Conservation (phyloP, 1,284 basidiomycete species). For the Termitomyces sp. region DNA sequence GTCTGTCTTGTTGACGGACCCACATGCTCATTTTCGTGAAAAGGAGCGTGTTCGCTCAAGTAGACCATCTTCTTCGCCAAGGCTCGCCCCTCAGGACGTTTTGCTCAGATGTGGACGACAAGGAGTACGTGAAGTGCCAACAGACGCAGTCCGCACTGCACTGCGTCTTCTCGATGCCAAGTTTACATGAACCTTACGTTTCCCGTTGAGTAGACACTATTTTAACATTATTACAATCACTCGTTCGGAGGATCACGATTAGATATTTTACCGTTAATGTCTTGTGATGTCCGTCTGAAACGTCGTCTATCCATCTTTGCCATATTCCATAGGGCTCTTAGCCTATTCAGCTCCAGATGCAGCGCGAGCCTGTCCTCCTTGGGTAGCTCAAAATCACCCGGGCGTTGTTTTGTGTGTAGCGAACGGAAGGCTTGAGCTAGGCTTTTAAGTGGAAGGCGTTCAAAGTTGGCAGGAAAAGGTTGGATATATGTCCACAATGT, state of each 20-base stretch:
- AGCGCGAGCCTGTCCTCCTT: constrained; percentile 26
- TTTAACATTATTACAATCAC: constrained; percentile 1
- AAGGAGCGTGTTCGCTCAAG: constrained; percentile 32
- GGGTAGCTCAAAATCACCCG: constrained; percentile 18
- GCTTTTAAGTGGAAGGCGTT: constrained; percentile 35
- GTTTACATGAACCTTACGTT: constrained; percentile 31
- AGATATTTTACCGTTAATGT: background rate
- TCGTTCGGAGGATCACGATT: background rate
- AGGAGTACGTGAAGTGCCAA: constrained; percentile 65
- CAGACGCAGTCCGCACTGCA: constrained; percentile 75
- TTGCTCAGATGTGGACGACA: constrained; percentile 56
- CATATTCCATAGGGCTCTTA: constrained; percentile 19
- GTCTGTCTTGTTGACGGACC: constrained; percentile 44
- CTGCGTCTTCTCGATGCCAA: constrained; percentile 73
- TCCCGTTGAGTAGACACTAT: background rate
- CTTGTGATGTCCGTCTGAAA: background rate
- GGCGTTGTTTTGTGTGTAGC: constrained; percentile 24
- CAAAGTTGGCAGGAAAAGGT: constrained; percentile 49
- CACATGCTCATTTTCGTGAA: constrained; percentile 47
- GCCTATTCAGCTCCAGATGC: constrained; percentile 22
- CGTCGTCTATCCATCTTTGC: background rate
- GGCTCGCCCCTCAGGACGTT: constrained; percentile 54
- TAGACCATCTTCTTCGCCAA: constrained; percentile 36
- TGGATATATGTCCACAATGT: constrained; percentile 61
- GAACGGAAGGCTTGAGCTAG: constrained; percentile 42